These are phyloP conservation scores for Euptelea pleiosperma DNA, from an alignment of 164 flowering plant species.

Conservation along the genomic window DNA sequence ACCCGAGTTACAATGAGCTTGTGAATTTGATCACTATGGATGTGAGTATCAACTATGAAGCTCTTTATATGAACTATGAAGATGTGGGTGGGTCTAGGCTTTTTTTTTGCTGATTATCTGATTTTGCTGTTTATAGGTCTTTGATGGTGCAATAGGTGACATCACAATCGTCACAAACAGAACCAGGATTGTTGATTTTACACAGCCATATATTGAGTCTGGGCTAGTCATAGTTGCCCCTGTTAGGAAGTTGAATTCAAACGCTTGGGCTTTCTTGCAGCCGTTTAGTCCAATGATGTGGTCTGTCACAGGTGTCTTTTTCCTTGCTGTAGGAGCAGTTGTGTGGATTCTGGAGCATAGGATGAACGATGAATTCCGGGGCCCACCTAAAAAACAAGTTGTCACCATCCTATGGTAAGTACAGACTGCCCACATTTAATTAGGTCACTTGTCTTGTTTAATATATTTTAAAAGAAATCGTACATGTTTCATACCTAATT, in stretches of 20 bases:
- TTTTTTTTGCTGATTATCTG: not conserved
- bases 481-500: too few relatives aligned
- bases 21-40: conserved; percentile 48
- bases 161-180: conserved; percentile 63
- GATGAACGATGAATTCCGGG: conserved; percentile 34
- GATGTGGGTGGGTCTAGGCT: not conserved
- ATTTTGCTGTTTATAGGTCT: conserved; percentile 38
- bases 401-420: conserved; percentile 32
- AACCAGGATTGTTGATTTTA: conserved; percentile 70
- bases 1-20: conserved; percentile 73
- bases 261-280: conserved; percentile 66
- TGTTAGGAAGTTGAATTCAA: conserved; percentile 35
- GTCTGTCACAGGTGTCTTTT: conserved; percentile 50
- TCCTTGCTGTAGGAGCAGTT: conserved; percentile 41
- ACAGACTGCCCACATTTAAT: too few relatives aligned
- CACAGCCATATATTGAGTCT: conserved; percentile 74
- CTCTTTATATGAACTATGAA: not conserved
- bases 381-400: conserved; percentile 31
- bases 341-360: conserved; percentile 41
- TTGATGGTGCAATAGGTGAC: conserved; percentile 79
- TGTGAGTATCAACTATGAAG: conserved; percentile 44
- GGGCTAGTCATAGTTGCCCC: conserved; percentile 85
- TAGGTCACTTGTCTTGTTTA: not conserved
- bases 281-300: conserved; percentile 71
- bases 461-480: too few relatives aligned